A percentile compares a stretch with the other conserved stretches of the same genome.
phyloP scores from a whole-genome alignment of 768 basidiomycete species.

The Heimioporus sp. region DNA sequence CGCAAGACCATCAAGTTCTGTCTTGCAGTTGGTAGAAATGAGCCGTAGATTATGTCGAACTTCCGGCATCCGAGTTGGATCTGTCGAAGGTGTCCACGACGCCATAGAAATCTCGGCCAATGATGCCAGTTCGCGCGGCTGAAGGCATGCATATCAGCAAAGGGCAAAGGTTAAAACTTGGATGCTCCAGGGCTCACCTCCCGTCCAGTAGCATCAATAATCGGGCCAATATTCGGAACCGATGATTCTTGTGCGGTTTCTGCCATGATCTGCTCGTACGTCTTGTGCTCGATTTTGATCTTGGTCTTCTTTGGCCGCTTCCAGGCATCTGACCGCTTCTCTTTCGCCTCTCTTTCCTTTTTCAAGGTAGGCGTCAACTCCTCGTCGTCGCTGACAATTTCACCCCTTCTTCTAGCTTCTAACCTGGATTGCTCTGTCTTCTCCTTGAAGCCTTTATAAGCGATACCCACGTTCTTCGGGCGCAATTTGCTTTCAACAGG shows the following conservation, averaged over 20 bases:
- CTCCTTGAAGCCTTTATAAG: conserved; percentile 84
- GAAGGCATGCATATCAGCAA: conserved; percentile 9
- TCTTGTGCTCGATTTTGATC: conserved; percentile 88
- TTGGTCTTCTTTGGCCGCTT: conserved; percentile 84
- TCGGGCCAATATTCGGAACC: conserved; percentile 67
- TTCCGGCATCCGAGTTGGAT: conserved; percentile 89
- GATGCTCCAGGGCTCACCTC: conserved; percentile 53
- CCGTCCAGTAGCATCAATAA: conserved; percentile 93
- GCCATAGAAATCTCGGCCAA: conserved; percentile 72
- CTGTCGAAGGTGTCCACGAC: conserved; percentile 85
- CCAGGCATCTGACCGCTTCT: conserved; percentile 77
- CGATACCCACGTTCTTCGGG: conserved; percentile 85
- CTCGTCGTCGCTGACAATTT: conserved; percentile 73
- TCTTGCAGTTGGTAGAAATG: conserved; percentile 79
- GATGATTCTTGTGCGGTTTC: conserved; percentile 70
- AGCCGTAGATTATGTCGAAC: conserved; percentile 94
- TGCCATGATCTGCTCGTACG: conserved; percentile 92
- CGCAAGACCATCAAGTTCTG: conserved; percentile 84
- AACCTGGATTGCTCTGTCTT: conserved; percentile 80
- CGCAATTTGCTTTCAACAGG: conserved; percentile 85
- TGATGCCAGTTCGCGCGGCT: conserved; percentile 88
- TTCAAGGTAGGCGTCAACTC: conserved; percentile 22
- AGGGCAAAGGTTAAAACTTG: neutral
- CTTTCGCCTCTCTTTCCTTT: conserved; percentile 53
- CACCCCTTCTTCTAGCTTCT: conserved; percentile 76